Conservation (phyloP, 108 stramenopile species). For the Cyclotella baltica region DNA sequence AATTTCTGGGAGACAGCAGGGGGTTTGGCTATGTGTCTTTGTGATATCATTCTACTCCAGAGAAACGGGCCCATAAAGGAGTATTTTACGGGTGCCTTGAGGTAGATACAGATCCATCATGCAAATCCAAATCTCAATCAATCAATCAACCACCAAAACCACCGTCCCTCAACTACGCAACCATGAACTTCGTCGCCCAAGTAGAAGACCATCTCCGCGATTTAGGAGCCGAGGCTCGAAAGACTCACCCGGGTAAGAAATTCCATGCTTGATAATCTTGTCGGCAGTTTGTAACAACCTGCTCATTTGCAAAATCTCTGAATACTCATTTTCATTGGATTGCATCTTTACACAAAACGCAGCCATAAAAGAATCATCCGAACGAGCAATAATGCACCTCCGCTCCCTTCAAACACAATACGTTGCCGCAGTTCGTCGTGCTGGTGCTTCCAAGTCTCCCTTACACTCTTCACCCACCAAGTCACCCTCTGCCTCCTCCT, state of each 20-base stretch:
- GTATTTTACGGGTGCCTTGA: no score
- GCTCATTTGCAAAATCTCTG: neutral
- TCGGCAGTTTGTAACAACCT: neutral
- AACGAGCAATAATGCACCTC: slow-evolving; percentile 83
- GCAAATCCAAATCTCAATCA: neutral
- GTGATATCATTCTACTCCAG: no score
- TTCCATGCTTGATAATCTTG: neutral
- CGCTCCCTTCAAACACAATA: slow-evolving; percentile 80
- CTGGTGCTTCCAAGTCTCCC: slow-evolving; percentile 35
- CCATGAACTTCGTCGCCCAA: slow-evolving; percentile 90
- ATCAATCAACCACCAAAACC: neutral
- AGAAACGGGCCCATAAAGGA: no score
- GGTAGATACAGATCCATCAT: no score
- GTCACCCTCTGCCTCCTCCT: slow-evolving; percentile 1
- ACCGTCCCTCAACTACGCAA: neutral
- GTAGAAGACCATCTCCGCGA: slow-evolving; percentile 92
- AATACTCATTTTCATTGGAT: neutral
- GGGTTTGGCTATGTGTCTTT: no score
- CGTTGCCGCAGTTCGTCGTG: slow-evolving; percentile 82
- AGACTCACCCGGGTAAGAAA: slow-evolving; percentile 82
- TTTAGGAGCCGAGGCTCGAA: slow-evolving; percentile 84
- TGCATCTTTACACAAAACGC: neutral
- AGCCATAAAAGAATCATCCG: slow-evolving; percentile 88
- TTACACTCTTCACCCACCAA: neutral
- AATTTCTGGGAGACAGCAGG: no score